Conservation (phyloP, 2,329 filamentous ascomycete species). For the Epichloe amarillans region DNA sequence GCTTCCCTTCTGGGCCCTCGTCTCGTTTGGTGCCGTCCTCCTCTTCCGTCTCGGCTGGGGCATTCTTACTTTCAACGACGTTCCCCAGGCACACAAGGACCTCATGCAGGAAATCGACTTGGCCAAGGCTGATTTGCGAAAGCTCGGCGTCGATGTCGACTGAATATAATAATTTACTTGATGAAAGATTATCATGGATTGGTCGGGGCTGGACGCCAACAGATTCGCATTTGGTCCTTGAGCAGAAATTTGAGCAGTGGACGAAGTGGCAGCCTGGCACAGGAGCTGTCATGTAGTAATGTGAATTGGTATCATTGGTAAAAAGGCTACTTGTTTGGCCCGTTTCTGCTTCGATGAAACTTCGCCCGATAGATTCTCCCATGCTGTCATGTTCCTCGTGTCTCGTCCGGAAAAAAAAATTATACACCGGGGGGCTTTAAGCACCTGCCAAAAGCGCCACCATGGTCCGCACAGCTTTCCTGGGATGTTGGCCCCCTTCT, state of each 20-base stretch:
- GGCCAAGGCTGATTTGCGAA: conserved; percentile 60
- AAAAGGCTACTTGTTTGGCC: conserved; percentile 1
- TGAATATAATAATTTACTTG: conserved; percentile 20
- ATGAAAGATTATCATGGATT: not conserved
- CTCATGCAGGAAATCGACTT: conserved; percentile 72
- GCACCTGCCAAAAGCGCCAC: conserved; percentile 45
- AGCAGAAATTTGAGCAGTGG: not conserved
- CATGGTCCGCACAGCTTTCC: conserved; percentile 43
- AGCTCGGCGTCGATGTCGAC: conserved; percentile 67
- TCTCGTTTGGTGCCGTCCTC: conserved; percentile 83
- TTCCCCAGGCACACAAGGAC: conserved; percentile 79
- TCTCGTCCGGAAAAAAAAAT: conserved; percentile 6
- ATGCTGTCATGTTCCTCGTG: conserved; percentile 5
- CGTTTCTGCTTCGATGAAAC: not conserved
- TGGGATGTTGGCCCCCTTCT: conserved; percentile 38
- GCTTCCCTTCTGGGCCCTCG: conserved; percentile 87
- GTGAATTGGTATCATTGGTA: conserved; percentile 4
- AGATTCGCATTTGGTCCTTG: not conserved
- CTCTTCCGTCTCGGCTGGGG: conserved; percentile 86
- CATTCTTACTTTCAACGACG: conserved; percentile 93
- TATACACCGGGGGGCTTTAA: conserved; percentile 6
- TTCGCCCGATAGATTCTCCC: not conserved
- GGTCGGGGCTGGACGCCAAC: not conserved
- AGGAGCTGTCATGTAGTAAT: not conserved
- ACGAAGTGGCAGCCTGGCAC: not conserved